Evolutionary conservation across 75 land plant genomes (phyloP), one percentile per base, ranked within the genome.

Genomic region (Pinus taeda): DNA sequence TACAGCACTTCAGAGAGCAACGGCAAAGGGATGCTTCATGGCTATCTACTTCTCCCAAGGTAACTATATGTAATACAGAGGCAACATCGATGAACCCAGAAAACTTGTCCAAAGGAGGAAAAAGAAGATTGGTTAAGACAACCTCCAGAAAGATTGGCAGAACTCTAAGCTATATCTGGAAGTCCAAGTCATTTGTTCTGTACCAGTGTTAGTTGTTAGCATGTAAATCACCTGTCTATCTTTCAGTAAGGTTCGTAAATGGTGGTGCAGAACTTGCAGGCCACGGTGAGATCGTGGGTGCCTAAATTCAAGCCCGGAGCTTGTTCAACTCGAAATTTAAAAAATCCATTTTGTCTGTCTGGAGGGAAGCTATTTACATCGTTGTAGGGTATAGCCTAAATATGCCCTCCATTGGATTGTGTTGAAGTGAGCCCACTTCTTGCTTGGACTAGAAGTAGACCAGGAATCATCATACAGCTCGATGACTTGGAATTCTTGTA

Each of bases 1-100:
- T 95, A 57, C 92, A 87, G 86, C 81, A 90, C 73, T 94, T 94
- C 73, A 78, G 97, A 15, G 95, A 90, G 76, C 93, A 90, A 69
- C 57, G 95, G 57, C 93, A 94, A 71, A 85, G 87, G 18, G 95
- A 94, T n/a, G 69, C 81, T 30, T 60, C 84, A 13, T 77, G 80
- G 7, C 37, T 26, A 26, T 36, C n/a, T 5, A 59, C 45, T 39
- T 26, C 69, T 15, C 30, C 6, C 26, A 7, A 1, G 65, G 29
- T 12, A 77, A 11, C 0, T 49, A 49, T 49, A 49, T 60, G 45
- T 45, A 15, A 13, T 17, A 18, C 56, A 82, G 60, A 26, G 61
- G 76, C 22, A 71, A 9, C 55, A 9, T 53, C 36, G 13, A 76
- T 26, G 57, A 18, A 21, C 22, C 21, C 29, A 45, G 62, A 59